These are phyloP conservation scores for Zygosaccharomyces bailii DNA, from an alignment of 805 yeast genomes.

Conservation along the genomic window DNA sequence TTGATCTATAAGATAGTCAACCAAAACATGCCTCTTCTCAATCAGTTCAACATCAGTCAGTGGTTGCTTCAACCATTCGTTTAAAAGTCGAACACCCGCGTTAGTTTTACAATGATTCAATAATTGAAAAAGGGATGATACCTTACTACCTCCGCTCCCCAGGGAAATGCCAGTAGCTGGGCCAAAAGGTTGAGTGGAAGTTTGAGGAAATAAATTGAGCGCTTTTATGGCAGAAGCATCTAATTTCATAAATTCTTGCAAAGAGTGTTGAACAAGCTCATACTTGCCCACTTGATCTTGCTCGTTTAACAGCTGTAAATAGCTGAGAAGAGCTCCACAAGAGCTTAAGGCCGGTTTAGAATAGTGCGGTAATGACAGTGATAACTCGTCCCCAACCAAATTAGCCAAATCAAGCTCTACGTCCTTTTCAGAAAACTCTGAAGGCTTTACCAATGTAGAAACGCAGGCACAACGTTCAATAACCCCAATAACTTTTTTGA, in stretches of 20 bases:
- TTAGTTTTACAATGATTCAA: slow-evolving; percentile 83
- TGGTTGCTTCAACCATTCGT: slow-evolving; percentile 97
- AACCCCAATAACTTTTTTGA: slow-evolving; percentile 62
- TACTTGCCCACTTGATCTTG: slow-evolving; percentile 53
- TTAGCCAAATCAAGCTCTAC: slow-evolving; percentile 76
- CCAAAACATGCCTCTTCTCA: slow-evolving; percentile 64
- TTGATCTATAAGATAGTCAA: slow-evolving; percentile 70
- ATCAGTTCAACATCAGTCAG: slow-evolving; percentile 62
- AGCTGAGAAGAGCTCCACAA: slow-evolving; percentile 56
- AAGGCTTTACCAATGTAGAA: slow-evolving; percentile 53
- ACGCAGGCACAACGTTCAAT: slow-evolving; percentile 77
- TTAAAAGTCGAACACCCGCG: slow-evolving; percentile 82
- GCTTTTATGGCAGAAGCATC: slow-evolving; percentile 91
- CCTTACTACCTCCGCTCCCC: slow-evolving; percentile 33
- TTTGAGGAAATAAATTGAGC: slow-evolving; percentile 71
- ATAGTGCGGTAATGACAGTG: slow-evolving; percentile 30
- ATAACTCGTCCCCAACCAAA: slow-evolving; percentile 52
- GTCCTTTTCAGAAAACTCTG: slow-evolving; percentile 61
- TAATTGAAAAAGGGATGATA: slow-evolving; percentile 71
- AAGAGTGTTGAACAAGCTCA: slow-evolving; percentile 60
- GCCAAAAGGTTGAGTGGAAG: slow-evolving; percentile 22
- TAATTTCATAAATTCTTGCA: slow-evolving; percentile 80
- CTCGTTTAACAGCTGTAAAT: slow-evolving; percentile 61
- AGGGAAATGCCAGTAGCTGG: slow-evolving; percentile 14
- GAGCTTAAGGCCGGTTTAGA: slow-evolving; percentile 31